Evolutionary conservation across 345 rosid species (phyloP).

Genomic region (Populus alba): DNA sequence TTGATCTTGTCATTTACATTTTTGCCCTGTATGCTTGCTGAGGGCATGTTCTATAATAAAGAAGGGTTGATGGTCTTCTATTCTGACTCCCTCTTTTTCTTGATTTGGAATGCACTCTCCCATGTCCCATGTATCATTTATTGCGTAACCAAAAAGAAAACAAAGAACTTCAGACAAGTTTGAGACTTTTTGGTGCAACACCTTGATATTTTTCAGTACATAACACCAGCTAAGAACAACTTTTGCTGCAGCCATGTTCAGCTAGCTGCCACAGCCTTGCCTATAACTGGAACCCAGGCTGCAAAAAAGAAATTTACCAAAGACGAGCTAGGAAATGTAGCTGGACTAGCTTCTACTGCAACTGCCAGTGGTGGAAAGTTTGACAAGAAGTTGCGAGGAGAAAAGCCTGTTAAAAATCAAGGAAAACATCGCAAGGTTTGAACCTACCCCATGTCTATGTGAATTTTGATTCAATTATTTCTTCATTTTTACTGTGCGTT

Average conservation of each 20-base stretch:
- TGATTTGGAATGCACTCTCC: too few species aligned
- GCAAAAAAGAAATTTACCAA: conserved; percentile 62
- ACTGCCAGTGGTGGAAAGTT: conserved; percentile 98
- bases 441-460: not conserved
- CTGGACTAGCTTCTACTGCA: conserved; percentile 82
- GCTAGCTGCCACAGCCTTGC: conserved; percentile 82
- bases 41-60: not conserved
- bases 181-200: not conserved
- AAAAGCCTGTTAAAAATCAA: conserved; percentile 69
- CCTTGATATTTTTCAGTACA: not conserved
- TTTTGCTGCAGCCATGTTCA: conserved; percentile 67
- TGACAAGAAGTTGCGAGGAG: conserved; percentile 81
- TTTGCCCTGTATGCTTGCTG: not conserved
- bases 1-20: not conserved
- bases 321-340: conserved; percentile 73
- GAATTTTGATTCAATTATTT: not conserved
- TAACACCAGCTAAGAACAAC: not conserved
- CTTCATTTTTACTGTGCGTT: not conserved
- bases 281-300: conserved; percentile 73
- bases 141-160: not conserved
- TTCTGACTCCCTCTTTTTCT: not conserved
- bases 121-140: not conserved
- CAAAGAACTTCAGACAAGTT: not conserved
- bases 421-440: conserved; percentile 88
- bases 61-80: not conserved